Base-by-base conservation (phyloP, 352 stramenopile genomes). In the Globisporangium viniferum region DNA sequence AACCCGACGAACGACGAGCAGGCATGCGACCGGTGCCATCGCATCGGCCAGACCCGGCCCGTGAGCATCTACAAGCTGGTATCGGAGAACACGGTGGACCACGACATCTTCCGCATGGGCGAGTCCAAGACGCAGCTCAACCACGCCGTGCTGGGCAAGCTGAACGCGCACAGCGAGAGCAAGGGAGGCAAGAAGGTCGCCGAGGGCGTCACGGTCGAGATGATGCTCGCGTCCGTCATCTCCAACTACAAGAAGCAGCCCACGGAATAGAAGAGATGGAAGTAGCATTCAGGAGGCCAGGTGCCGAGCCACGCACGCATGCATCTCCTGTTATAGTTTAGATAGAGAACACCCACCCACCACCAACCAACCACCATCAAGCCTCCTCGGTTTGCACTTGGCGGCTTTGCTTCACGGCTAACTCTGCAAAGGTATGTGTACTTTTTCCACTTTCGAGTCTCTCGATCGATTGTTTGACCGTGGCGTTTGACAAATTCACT, bases 51-150 rank as follows among this genome's bases (percentile, higher is more conserved):
- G 73, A 97, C 81, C 12, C 91, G 92, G 56, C 81, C 86, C 31
- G 90, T 98, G 49, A 88, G 79, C 24, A 95, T 99, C 62, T 97
- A 98, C 79, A 96, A 97, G 46, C 81, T 98, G 31, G 89, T 98
- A 36, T 86, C 95, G 1, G 74, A 92, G 54, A 79, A 93, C 51
- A 98, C 89, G 0, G 89, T 98, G 9, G 96, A 99, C 66, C 81
- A 98, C 53, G 80, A 95, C 56, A 98, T 98, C 22, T 90, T 95
- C 67, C 84, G 97, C 71, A 46, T 96, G 3, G 88, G 84, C 6
- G 74, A 92, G 63, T 74, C 82, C 36, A 97, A 97, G 69, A 94
- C 84, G n/a, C 81, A 93, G 64, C 74, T 96, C 5, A 94, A 96
- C 62, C 78, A 96, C 64, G 89, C 89, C 2, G 88, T 96, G 64